phyloP scores from a whole-genome alignment of 768 basidiomycete genomes.

The Tulasnella sp. region DNA sequence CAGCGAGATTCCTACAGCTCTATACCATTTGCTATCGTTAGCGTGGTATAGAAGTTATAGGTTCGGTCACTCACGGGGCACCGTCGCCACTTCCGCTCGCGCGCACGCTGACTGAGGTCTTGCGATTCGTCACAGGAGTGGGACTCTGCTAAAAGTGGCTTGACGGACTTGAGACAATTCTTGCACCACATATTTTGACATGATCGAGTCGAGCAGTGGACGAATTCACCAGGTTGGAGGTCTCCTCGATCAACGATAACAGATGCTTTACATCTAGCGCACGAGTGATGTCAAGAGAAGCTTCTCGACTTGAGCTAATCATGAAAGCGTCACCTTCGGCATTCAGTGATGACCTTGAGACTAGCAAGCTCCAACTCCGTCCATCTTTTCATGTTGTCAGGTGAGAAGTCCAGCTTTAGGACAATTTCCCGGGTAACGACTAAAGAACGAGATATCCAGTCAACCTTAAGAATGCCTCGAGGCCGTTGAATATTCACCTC shows the following conservation, averaged over 20 bases:
- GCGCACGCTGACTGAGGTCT: slow-evolving; percentile 50
- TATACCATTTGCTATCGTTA: neutral
- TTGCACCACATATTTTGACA: slow-evolving; percentile 62
- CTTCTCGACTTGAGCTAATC: too few relatives aligned
- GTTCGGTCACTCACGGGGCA: slow-evolving; percentile 48
- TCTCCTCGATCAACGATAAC: slow-evolving; percentile 52
- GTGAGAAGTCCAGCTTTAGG: slow-evolving; percentile 47
- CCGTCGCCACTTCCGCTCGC: slow-evolving; percentile 55
- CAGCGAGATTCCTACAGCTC: slow-evolving; percentile 8
- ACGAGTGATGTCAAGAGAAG: neutral
- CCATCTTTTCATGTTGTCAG: slow-evolving; percentile 44
- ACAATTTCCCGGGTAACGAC: slow-evolving; percentile 45
- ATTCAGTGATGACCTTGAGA: slow-evolving; percentile 47
- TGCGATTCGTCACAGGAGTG: slow-evolving; percentile 55
- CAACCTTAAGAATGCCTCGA: neutral
- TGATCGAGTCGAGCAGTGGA: slow-evolving; percentile 50
- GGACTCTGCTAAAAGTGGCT: slow-evolving; percentile 44
- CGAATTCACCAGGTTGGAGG: slow-evolving; percentile 41
- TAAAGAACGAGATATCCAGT: slow-evolving; percentile 31
- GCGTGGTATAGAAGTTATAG: neutral
- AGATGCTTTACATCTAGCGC: slow-evolving; percentile 43
- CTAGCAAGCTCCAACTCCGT: slow-evolving; percentile 49
- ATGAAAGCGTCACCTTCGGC: slow-evolving; percentile 42
- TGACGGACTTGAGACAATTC: slow-evolving; percentile 49
- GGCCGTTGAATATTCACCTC: slow-evolving; percentile 38